phyloP scores from a whole-genome alignment of 345 rosid species.

The Nephelium lappaceum region DNA sequence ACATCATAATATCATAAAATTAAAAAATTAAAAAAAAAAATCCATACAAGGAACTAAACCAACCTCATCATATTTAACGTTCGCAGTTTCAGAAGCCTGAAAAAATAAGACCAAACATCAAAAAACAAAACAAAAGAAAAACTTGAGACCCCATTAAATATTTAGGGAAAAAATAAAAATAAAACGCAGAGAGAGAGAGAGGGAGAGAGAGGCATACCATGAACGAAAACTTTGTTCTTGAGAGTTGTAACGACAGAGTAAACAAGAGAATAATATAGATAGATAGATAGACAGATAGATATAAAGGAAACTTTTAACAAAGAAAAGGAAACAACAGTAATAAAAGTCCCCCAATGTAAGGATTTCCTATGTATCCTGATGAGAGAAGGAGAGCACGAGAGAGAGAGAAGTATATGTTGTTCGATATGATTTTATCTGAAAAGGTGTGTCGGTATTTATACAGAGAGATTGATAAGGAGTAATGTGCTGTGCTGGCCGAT shows the following conservation, averaged over 20 bases:
- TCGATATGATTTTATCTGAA: background rate
- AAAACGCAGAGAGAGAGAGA: background rate
- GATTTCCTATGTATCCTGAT: background rate
- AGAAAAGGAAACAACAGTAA: background rate
- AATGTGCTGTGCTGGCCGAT: background rate
- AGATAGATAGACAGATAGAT: too few species aligned
- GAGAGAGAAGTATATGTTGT: too few species aligned
- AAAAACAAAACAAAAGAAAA: background rate
- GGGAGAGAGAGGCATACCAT: conserved; percentile 25
- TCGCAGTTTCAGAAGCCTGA: conserved; percentile 32
- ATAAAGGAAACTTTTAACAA: background rate
- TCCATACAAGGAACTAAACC: background rate
- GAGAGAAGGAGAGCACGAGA: too few species aligned
- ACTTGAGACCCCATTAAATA: background rate
- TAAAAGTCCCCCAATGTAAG: conserved; percentile 5
- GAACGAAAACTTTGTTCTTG: background rate
- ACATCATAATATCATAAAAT: background rate
- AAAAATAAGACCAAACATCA: background rate
- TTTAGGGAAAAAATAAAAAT: background rate
- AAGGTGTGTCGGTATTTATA: background rate
- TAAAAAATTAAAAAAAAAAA: background rate
- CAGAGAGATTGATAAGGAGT: background rate
- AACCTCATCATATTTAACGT: conserved; percentile 42
- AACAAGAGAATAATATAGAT: background rate
- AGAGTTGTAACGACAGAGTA: background rate